Base-by-base conservation (phyloP, 768 basidiomycete genomes). In the Inosperma sp. region DNA sequence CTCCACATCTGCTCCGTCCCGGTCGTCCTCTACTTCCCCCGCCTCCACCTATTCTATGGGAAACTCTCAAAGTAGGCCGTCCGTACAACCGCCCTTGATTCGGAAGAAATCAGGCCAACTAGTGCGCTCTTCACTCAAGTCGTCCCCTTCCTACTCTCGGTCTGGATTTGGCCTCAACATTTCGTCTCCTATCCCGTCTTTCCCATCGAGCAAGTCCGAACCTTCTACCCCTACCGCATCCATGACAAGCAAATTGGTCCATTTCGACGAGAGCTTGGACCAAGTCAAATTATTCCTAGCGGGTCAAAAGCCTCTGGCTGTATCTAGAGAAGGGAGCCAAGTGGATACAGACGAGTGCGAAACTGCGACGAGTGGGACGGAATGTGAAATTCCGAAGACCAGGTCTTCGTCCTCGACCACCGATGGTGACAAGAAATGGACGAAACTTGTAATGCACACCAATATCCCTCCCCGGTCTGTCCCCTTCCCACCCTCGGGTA, bases 41-140 rank as follows among this genome's bases (percentile, higher is more conserved):
- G 6, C 43, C 41, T 41, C 49, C 23, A 42, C 8, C 7, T 19
- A 25, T 30, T 39, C 48, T 65, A 47, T 58, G 56, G 50, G 59
- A 56, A 36, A 55, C 67, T 9, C 51, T 56, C 31, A 62, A 64
- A 35, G 66, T 71, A 53, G 63, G 31, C 44, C 10, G 22, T 10
- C 45, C n/a, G n/a, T n/a, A 34, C 33, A 25, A 12, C 23, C 77
- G 16, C 70, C 74, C 45, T 71, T 87, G 46, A 72, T 91, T 27
- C 82, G 93, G 53, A 97, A 97, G 69, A 97, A 96, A 70, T 91
- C 90, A 12, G 94, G 95, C 30, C 89, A 96, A 69, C 82, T 89
- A 4, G 82, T 98, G 62, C 93, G 92, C 67, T 84, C 92, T 3
- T 92, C 93, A 2, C 77, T 97, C 57, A 98, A 96, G 71, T 73